Evolutionary conservation across 2,329 filamentous ascomycete species (phyloP), one percentile per base, ranked within the genome.

Genomic region (Penicillium expansum): DNA sequence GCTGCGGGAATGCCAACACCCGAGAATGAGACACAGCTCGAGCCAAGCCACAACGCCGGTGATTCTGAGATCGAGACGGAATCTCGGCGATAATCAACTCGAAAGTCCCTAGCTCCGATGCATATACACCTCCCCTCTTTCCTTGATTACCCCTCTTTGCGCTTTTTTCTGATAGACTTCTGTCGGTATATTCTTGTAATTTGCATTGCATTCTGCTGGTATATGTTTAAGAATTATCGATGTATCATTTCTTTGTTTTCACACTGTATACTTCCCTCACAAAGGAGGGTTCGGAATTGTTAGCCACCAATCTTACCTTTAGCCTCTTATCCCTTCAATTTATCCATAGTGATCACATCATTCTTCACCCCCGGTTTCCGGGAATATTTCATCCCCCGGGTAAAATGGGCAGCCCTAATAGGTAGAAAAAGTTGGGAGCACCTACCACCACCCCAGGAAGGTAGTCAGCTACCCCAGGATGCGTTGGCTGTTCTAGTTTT

Each of bases 161-260:
- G 9, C 42, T 35, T 44, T 32, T 49, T 38, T 32, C 41, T 57
- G 58, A 41, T 62, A 62, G 11, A 44, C 27, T 35, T 50, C 43
- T 48, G 43, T 47, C 50, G 44, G 52, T 35, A 47, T 53, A 54
- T 59, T 57, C 52, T 54, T 61, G 49, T 65, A 61, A 66, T 62
- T 55, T 57, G 53, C 56, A 63, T 60, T 62, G 60, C 62, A 65
- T 65, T 59, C 39, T 57, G 58, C 57, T 48, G 58, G 58, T 53
- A 41, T 55, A 38, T 56, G 18, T 48, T 57, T 58, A 58, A 30
- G 52, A 56, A 60, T 62, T 57, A 49, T 61, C 61, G 58, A 32
- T 39, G 53, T 48, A 54, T 45, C 39, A 44, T 33, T 37, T 59
- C 29, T 48, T 4, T 20, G 5, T 27, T 29, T 41, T 32, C 32